Evolutionary conservation across 2,329 filamentous ascomycete species (phyloP), one percentile per base, ranked within the genome.

Genomic region (Fusarium sublunatum): DNA sequence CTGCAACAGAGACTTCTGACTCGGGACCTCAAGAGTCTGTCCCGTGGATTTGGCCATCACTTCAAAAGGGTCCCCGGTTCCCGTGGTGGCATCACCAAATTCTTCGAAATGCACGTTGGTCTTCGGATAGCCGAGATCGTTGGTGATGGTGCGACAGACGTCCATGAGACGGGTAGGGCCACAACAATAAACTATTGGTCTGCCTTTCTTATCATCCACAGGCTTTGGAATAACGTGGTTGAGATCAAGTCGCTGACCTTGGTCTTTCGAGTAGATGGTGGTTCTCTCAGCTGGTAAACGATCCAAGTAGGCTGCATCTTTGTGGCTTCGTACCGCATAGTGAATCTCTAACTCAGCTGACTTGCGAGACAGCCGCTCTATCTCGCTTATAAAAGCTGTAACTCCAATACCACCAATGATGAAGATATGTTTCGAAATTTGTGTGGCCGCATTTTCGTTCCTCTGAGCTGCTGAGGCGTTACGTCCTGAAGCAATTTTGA

Each of bases 31-130:
- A 4, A 62, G 3, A 2, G 22, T 26, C 7, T 62, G 31, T 1
- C 54, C 54, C 0, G 59, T 62, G 6, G 53, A 47, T 3, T 54
- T 59, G 7, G 64, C 13, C 9, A 59, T 28, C 1, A n/a, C 59
- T 22, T 62, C 53, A 10, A 62, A 62, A 3, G 59, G 59, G 3
- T 64, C 54, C 19, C 54, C 60, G 6, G 59, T 63, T 19, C 59
- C 53, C 19, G 54, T 58, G 0, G 42, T 40, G 2, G 59, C n/a
- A 10, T 48, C 59, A 1, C 60, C 59, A 5, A 62, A 62, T 10
- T 53, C 60, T 64, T 62, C 59, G 15, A 59, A 59, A 22, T 64
- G 59, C 0, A 45, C 9, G 3, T 10, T 36, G 6, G 9, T 10
- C 12, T 47, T 38, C 2, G 39, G 29, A 32, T 64, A 64, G 1